Base-by-base conservation (phyloP, 1,284 basidiomycete species). In the Mixia osmundae region DNA sequence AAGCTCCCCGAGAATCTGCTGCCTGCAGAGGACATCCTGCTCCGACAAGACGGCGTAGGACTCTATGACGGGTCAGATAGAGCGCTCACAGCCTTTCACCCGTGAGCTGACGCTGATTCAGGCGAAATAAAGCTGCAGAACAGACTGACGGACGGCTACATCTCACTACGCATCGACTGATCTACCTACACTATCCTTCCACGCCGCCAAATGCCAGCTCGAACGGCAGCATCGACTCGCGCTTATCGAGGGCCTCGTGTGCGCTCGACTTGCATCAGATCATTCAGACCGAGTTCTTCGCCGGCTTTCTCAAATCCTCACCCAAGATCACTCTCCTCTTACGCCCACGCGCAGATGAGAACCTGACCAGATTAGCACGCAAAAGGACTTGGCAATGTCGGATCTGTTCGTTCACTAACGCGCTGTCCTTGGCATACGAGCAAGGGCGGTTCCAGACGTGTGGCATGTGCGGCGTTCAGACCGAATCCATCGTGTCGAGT, bases 291-390 rank as follows among this genome's bases (percentile, higher is more conserved):
- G 82, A 94, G 47, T 69, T 78, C 57, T 95, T 91, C 53, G 72
- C 74, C 3, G 87, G 89, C 3, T 72, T 97, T 42, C 76, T 95
- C 61, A 77, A 71, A 39, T 85, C 78, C 16, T 82, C 76, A 0
- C 53, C 89, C 3, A 97, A 97, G 58, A 67, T 91, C 42, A 87
- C 83, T 0, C 59, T 94, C 2, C 63, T 72, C 44, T 62, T 87
- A 21, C 54, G 19, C 16, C 32, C 38, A 23, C 18, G 24, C n/a
- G 11, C 23, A 11, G 3, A n/a, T 6, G 23, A 19, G 15, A 14
- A 12, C 8, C 42, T 30, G 42, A 45, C 26, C 49, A 36, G 29
- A 37, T 19, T 25, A 19, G 15, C 41, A 6, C 8, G 16, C 32
- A 23, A 22, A 10, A 33, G 37, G 22, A 33, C 35, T 38, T 91